phyloP scores from a whole-genome alignment of 2,329 filamentous ascomycete species.

The Cucurbitaria berberidis region DNA sequence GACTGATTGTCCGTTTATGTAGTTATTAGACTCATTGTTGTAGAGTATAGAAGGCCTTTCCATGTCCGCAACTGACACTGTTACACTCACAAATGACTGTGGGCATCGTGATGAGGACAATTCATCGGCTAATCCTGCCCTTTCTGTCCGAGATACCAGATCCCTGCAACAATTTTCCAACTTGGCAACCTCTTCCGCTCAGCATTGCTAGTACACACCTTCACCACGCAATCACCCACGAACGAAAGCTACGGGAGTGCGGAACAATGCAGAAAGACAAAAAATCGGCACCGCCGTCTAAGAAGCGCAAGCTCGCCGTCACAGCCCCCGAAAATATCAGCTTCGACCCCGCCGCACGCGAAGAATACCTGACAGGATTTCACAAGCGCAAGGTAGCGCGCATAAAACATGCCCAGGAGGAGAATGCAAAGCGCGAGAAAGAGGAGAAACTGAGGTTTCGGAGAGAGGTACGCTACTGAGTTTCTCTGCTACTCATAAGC shows the following conservation, averaged over 20 bases:
- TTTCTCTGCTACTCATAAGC: too few relatives aligned
- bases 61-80: background rate
- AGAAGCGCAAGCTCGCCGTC: conserved; percentile 46
- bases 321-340: conserved; percentile 75
- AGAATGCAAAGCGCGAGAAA: conserved; percentile 75
- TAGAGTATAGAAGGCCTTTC: background rate
- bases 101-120: background rate
- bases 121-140: conserved; percentile 20
- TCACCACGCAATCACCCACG: background rate
- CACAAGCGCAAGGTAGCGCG: conserved; percentile 92
- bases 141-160: conserved; percentile 10
- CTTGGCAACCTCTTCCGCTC: conserved; percentile 10
- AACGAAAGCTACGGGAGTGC: background rate
- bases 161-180: conserved; percentile 35
- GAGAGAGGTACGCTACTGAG: conserved; percentile 68
- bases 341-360: conserved; percentile 80
- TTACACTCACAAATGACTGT: background rate
- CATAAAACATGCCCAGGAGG: conserved; percentile 82
- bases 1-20: background rate
- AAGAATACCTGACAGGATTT: conserved; percentile 93
- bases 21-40: background rate
- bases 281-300: conserved; percentile 36
- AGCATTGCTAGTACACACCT: background rate
- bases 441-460: conserved; percentile 77
- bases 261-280: background rate